Percentiles rank a stretch among this genome's conserved stretches.
Conservation (phyloP, 2,329 filamentous ascomycete genomes). For the Cercospora citrullina region DNA sequence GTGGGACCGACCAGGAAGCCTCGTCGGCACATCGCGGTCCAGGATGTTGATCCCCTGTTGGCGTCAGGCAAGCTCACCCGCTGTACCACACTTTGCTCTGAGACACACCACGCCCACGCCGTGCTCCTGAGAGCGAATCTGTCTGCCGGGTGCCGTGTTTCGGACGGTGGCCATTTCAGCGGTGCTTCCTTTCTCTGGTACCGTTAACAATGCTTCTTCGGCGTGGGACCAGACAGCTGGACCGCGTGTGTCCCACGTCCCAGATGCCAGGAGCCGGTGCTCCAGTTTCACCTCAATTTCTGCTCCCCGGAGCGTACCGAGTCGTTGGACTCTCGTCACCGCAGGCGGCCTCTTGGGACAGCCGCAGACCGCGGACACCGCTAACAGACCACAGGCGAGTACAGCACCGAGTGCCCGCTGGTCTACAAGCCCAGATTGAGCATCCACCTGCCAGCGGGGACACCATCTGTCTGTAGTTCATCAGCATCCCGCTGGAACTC, state of each 20-base stretch:
- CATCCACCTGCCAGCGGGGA: not conserved
- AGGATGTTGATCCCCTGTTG: not conserved
- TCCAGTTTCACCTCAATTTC: not conserved
- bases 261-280: not conserved
- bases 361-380: not conserved
- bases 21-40: not conserved
- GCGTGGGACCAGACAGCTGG: not conserved
- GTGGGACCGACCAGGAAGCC: not conserved
- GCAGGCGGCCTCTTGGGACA: not conserved
- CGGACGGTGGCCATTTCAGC: constrained; percentile 5
- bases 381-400: not conserved
- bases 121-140: not conserved
- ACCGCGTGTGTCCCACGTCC: not conserved
- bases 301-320: not conserved
- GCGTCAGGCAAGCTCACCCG: not conserved
- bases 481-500: not conserved
- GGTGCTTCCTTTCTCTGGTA: not conserved
- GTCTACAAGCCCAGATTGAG: not conserved
- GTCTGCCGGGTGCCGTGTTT: constrained; percentile 10
- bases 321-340: not conserved
- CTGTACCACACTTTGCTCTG: constrained; percentile 1
- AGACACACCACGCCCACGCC: constrained; percentile 1
- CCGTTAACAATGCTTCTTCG: not conserved
- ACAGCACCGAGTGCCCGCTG: not conserved
- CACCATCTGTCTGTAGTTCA: not conserved